A percentile compares a stretch with the other conserved stretches of the same genome.
Evolutionary conservation across 176 grass and related monocot species (phyloP).

Genomic region (Olyra latifolia): DNA sequence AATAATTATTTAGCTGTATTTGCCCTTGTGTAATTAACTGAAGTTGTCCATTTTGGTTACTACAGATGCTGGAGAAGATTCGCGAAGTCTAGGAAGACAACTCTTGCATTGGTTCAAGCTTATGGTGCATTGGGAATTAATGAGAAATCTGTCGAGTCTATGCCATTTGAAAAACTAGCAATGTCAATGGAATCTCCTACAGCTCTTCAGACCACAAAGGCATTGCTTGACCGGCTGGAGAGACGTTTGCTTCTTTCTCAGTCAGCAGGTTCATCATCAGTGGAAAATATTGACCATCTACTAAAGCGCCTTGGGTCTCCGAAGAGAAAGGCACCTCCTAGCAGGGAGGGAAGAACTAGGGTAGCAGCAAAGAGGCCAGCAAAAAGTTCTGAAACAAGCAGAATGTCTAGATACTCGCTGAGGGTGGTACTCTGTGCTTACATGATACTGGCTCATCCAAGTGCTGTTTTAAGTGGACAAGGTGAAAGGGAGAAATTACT

Average conservation of each 20-base stretch:
- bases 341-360: conserved; percentile 45
- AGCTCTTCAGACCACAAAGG: conserved; percentile 63
- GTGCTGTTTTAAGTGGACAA: conserved; percentile 90
- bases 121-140: conserved; percentile 73
- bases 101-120: conserved; percentile 54
- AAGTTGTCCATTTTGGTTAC: conserved; percentile 20
- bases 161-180: conserved; percentile 91
- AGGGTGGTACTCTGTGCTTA: conserved; percentile 92
- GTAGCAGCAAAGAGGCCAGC: conserved; percentile 40
- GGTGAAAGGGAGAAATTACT: conserved; percentile 71
- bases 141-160: conserved; percentile 73
- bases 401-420: conserved; percentile 66
- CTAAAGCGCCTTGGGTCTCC: conserved; percentile 82
- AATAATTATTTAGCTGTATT: background rate
- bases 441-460: conserved; percentile 96
- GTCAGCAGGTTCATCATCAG: conserved; percentile 35
- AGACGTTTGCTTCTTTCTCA: conserved; percentile 49
- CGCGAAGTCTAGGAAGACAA: conserved; percentile 81
- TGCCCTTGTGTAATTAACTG: background rate
- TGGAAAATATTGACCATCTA: conserved; percentile 86
- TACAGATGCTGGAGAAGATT: conserved; percentile 88
- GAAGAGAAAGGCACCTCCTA: conserved; percentile 50
- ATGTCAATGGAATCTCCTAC: conserved; percentile 67
- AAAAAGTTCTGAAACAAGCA: conserved; percentile 45
- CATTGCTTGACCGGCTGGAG: conserved; percentile 80